These are phyloP conservation scores for Zoysia pacifica DNA, from an alignment of 176 grass and related monocot species.

Conservation along the genomic window DNA sequence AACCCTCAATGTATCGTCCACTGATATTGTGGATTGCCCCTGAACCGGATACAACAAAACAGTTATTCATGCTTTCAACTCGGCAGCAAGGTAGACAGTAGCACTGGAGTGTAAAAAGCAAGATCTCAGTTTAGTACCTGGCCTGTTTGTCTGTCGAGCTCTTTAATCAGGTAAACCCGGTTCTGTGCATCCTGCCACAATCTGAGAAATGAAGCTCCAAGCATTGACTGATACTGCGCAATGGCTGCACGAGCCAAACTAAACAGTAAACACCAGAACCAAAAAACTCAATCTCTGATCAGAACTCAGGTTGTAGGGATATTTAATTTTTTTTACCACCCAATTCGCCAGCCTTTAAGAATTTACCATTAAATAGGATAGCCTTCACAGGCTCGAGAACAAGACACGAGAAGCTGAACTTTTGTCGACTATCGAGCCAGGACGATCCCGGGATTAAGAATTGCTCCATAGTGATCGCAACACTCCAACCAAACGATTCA, in stretches of 20 bases:
- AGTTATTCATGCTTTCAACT: slow-evolving; percentile 5
- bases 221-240: not conserved
- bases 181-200: slow-evolving; percentile 95
- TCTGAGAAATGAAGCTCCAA: slow-evolving; percentile 35
- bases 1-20: slow-evolving; percentile 92
- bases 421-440: not conserved
- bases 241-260: not conserved
- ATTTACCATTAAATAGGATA: too few relatives aligned
- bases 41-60: slow-evolving; percentile 34
- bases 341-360: too few relatives aligned
- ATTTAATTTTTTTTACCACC: too few relatives aligned
- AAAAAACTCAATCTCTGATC: not conserved
- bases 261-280: not conserved
- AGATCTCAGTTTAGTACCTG: slow-evolving; percentile 55
- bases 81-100: slow-evolving; percentile 23
- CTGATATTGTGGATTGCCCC: slow-evolving; percentile 78
- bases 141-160: slow-evolving; percentile 82
- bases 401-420: too few relatives aligned
- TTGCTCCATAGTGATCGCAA: not conserved
- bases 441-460: slow-evolving; percentile 18
- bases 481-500: not conserved
- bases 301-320: not conserved
- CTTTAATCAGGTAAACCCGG: slow-evolving; percentile 83
- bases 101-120: slow-evolving; percentile 10
- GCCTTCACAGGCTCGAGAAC: too few relatives aligned